phyloP scores from a whole-genome alignment of 305 asterid genomes.

The Fraxinus floribunda region DNA sequence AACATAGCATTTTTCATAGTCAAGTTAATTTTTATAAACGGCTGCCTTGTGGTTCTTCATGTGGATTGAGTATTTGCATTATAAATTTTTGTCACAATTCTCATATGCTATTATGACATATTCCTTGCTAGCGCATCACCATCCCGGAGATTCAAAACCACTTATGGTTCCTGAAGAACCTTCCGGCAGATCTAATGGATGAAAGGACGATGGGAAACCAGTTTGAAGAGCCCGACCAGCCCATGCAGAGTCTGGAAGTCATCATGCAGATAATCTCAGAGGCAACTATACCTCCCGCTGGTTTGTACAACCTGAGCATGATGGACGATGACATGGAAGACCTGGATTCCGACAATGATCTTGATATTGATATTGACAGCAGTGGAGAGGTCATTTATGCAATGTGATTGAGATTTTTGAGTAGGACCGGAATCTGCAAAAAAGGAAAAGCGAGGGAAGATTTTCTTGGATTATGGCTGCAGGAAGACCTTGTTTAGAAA shows the following conservation, averaged over 20 bases:
- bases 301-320: slow-evolving; percentile 64
- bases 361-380: slow-evolving; percentile 94
- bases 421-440: not conserved
- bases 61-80: slow-evolving; percentile 2
- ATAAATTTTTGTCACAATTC: not conserved
- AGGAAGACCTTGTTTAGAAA: not conserved
- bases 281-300: slow-evolving; percentile 90
- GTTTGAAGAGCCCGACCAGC: slow-evolving; percentile 85
- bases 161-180: slow-evolving; percentile 82
- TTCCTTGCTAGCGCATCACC: slow-evolving; percentile 72
- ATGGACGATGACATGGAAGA: slow-evolving; percentile 95
- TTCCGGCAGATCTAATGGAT: slow-evolving; percentile 86
- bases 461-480: slow-evolving; percentile 5
- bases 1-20: not conserved
- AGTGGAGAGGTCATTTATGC: slow-evolving; percentile 93
- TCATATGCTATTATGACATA: slow-evolving; percentile 4
- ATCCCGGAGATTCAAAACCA: slow-evolving; percentile 74
- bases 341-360: slow-evolving; percentile 86
- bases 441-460: not conserved
- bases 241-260: slow-evolving; percentile 77
- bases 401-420: slow-evolving; percentile 39
- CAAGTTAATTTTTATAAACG: not conserved
- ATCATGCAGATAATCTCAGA: slow-evolving; percentile 94
- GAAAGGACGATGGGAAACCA: slow-evolving; percentile 58
- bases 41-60: not conserved